phyloP scores from a whole-genome alignment of 306 rosid genomes.

The Pyrus communis region DNA sequence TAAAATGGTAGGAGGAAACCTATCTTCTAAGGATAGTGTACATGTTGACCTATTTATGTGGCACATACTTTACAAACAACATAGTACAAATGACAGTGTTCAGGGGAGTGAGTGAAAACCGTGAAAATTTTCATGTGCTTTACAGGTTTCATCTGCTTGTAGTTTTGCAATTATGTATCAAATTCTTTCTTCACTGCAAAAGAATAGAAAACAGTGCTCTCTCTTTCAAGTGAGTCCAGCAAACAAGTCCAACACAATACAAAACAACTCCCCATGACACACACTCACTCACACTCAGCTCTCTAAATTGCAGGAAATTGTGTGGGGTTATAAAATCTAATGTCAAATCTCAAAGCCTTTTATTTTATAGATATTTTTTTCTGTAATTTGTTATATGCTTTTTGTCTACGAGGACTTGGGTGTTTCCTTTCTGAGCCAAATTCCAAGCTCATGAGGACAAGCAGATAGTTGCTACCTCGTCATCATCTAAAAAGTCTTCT shows the following conservation, averaged over 20 bases:
- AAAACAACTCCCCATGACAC: constrained; percentile 51
- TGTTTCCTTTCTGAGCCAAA: constrained; percentile 47
- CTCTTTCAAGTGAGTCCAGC: constrained; percentile 43
- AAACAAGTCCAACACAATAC: constrained; percentile 62
- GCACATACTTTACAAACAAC: constrained; percentile 54
- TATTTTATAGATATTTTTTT: constrained; percentile 18
- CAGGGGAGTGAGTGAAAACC: constrained; percentile 25
- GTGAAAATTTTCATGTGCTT: constrained; percentile 20
- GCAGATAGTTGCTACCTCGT: constrained; percentile 13
- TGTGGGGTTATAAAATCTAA: constrained; percentile 36
- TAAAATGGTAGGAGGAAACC: neutral
- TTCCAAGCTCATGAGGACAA: constrained; percentile 50
- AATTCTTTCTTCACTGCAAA: constrained; percentile 38
- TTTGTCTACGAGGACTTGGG: constrained; percentile 40
- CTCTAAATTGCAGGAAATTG: neutral
- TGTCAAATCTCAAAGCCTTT: constrained; percentile 42
- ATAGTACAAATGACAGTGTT: constrained; percentile 48
- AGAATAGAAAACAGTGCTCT: constrained; percentile 47
- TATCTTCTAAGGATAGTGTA: neutral
- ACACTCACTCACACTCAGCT: constrained; percentile 17
- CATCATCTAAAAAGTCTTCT: constrained; percentile 7
- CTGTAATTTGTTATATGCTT: constrained; percentile 25
- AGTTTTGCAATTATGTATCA: constrained; percentile 54
- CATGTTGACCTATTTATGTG: constrained; percentile 43
- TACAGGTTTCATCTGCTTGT: constrained; percentile 52